These are phyloP conservation scores for Whalleya microplaca DNA, from an alignment of 2,329 filamentous ascomycete genomes.

Conservation along the genomic window DNA sequence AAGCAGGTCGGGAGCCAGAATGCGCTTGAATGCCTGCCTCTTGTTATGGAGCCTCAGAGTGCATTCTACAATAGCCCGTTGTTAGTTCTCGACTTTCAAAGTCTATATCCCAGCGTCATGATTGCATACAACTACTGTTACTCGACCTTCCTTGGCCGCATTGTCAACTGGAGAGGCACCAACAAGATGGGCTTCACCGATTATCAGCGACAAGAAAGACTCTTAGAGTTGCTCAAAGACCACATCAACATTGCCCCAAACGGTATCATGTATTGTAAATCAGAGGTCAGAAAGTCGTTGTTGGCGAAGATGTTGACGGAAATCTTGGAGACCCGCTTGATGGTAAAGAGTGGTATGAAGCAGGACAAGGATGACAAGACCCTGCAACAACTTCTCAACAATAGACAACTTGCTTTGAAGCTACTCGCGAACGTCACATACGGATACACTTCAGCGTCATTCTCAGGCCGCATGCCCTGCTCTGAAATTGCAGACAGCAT, in stretches of 20 bases:
- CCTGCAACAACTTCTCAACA: constrained; percentile 86
- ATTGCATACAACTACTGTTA: constrained; percentile 99
- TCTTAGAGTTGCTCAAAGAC: constrained; percentile 79
- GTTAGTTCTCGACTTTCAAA: constrained; percentile 93
- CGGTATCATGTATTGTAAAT: constrained; percentile 92
- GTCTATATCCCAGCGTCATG: constrained; percentile 95
- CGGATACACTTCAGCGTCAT: constrained; percentile 94
- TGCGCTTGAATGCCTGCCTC: constrained; percentile 87
- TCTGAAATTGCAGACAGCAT: constrained; percentile 98
- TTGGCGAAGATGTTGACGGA: constrained; percentile 96
- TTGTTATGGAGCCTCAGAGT: constrained; percentile 97
- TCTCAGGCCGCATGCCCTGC: constrained; percentile 96
- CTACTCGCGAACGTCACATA: constrained; percentile 99
- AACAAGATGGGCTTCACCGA: constrained; percentile 96
- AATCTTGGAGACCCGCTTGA: constrained; percentile 92
- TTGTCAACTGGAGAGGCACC: constrained; percentile 83
- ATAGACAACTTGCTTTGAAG: constrained; percentile 91
- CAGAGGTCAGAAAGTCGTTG: constrained; percentile 83
- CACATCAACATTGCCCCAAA: constrained; percentile 93
- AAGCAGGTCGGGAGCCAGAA: constrained; percentile 95
- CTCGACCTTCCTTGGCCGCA: constrained; percentile 89
- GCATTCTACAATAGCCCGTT: constrained; percentile 91
- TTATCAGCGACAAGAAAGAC: constrained; percentile 74
- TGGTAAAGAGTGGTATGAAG: constrained; percentile 98
- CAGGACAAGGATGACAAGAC: constrained; percentile 84